A percentile compares a stretch with the other conserved stretches of the same genome.
phyloP scores from a whole-genome alignment of 2,329 filamentous ascomycete species.

The Curvularia hawaiiensis region DNA sequence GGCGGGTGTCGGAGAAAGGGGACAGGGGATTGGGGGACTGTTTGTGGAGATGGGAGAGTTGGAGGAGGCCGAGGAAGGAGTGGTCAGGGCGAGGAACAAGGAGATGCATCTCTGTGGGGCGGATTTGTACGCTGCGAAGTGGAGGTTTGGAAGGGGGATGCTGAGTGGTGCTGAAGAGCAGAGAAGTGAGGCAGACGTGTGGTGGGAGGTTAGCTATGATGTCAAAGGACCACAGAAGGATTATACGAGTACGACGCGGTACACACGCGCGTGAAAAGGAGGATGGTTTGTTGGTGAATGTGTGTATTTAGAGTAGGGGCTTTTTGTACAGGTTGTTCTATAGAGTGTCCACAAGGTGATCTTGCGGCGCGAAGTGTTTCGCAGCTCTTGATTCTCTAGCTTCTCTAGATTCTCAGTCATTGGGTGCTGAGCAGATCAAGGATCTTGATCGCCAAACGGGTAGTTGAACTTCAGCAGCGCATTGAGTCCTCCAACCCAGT shows the following conservation, averaged over 20 bases:
- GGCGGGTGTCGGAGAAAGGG: constrained; percentile 14
- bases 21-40: constrained; percentile 68
- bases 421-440: neutral
- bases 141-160: constrained; percentile 64
- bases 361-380: neutral
- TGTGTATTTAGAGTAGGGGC: neutral
- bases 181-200: constrained; percentile 15
- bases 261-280: constrained; percentile 21
- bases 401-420: neutral
- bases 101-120: constrained; percentile 73
- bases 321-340: neutral
- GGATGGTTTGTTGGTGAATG: neutral
- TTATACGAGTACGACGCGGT: constrained; percentile 47
- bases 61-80: neutral
- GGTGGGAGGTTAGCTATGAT: constrained; percentile 48
- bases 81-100: constrained; percentile 54
- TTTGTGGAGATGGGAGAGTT: constrained; percentile 72
- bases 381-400: neutral
- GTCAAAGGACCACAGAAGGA: constrained; percentile 50
- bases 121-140: constrained; percentile 73
- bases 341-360: neutral
- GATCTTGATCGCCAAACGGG: constrained; percentile 73
- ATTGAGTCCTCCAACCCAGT: constrained; percentile 95
- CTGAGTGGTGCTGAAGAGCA: neutral
- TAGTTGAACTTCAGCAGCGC: constrained; percentile 96